Base-by-base conservation (phyloP, 352 stramenopile species). In the Globisporangium paddicum region DNA sequence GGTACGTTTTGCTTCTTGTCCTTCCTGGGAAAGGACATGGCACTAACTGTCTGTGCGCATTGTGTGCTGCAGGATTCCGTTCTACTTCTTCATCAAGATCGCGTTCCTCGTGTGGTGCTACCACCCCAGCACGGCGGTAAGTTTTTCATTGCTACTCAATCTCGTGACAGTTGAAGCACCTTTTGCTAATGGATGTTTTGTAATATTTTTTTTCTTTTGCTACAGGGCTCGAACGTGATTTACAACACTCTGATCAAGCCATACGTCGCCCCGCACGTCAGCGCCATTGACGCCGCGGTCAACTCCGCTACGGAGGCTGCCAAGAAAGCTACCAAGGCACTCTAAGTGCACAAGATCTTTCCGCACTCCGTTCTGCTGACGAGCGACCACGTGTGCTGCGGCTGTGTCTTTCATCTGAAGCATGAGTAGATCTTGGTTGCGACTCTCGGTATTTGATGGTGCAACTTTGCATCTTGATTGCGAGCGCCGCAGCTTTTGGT, bases 21-120 rank as follows among this genome's bases (percentile, higher is more conserved):
- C 7, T 26, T 47, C 4, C 26, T 48, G 37, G 7, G 52, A 23
- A 58, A 37, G 40, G 16, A 32, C 1, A 30, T 26, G n/a, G n/a
- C 30, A 25, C 19, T 58, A 26, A 4, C 55, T 51, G n/a, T 16
- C 16, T 26, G 11, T 13, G n/a, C 48, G 8, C n/a, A 2, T n/a
- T n/a, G n/a, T n/a, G n/a, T 40, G 1, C 28, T 40, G 11, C 64
- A 83, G 73, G 77, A 84, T 92, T 47, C 81, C 82, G 47, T 91
- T 96, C 68, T 94, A 94, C 74, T 94, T 91, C 66, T 85, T 93
- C 55, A 62, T 90, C 66, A 96, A 96, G 81, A 66, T 96, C 49
- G 76, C 55, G 26, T 96, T 96, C 79, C 71, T 96, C 9, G 77
- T 96, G 9, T 96, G 83, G 83, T 77, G 67, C 59, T 92, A 90